These are phyloP conservation scores for Eucalyptus victrix DNA, from an alignment of 345 rosid species.

Conservation along the genomic window DNA sequence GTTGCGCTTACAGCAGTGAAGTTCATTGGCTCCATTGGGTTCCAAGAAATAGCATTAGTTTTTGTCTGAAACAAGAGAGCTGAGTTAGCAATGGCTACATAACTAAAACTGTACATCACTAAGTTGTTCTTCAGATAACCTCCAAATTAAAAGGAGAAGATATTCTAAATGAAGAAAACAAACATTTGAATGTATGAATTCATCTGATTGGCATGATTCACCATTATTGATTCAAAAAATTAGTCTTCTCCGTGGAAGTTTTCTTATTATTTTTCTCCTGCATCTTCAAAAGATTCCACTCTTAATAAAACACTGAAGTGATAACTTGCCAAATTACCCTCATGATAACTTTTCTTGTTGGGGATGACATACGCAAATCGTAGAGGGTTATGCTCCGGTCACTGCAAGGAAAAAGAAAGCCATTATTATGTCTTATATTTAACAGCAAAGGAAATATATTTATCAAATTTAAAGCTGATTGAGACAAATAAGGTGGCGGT, in stretches of 20 bases:
- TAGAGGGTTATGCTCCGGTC: constrained; percentile 72
- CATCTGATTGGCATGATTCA: not conserved
- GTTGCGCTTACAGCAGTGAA: constrained; percentile 73
- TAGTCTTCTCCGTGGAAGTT: not conserved
- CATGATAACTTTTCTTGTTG: constrained; percentile 78
- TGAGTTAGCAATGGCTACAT: not conserved
- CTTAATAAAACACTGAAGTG: not conserved
- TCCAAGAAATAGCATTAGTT: constrained; percentile 89
- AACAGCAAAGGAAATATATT: not conserved
- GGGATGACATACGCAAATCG: constrained; percentile 77
- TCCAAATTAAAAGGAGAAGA: not conserved
- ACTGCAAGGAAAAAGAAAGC: constrained; percentile 15
- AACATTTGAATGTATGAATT: not conserved
- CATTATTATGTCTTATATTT: not conserved
- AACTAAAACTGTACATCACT: not conserved
- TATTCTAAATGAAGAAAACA: not conserved
- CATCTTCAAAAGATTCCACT: not conserved
- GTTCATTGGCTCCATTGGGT: constrained; percentile 99
- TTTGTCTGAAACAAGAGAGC: constrained; percentile 47
- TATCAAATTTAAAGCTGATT: not conserved
- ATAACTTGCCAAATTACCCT: constrained; percentile 28
- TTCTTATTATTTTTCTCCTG: not conserved
- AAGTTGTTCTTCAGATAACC: not conserved
- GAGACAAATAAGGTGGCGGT: not conserved
- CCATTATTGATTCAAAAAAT: not conserved